A percentile compares a stretch with the other conserved stretches of the same genome.
Conservation (phyloP, 2,329 filamentous ascomycete species). For the Claviceps arundinis region DNA sequence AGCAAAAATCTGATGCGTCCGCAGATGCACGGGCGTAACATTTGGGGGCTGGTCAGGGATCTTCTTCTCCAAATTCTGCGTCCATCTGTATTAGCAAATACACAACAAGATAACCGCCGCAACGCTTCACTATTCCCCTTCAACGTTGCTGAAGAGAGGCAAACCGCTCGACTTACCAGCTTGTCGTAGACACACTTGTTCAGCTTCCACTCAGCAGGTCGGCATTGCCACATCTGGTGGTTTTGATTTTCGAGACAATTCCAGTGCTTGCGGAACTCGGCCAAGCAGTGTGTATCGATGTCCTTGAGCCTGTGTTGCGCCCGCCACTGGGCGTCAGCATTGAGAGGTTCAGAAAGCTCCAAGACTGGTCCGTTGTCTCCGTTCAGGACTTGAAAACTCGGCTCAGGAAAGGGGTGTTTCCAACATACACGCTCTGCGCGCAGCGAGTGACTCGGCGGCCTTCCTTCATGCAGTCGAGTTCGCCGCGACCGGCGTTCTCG, state of each 20-base stretch:
- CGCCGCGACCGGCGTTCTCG: constrained; percentile 78
- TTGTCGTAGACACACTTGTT: constrained; percentile 96
- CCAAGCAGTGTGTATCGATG: constrained; percentile 87
- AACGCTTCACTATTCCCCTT: too few species aligned
- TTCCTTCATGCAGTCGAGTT: constrained; percentile 92
- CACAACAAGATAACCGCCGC: too few species aligned
- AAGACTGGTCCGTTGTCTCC: background rate
- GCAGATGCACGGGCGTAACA: constrained; percentile 60
- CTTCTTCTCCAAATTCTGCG: constrained; percentile 65
- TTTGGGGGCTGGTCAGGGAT: constrained; percentile 61
- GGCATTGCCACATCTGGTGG: constrained; percentile 94
- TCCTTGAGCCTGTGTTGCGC: constrained; percentile 59
- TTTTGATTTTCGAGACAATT: constrained; percentile 94
- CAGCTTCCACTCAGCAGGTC: constrained; percentile 72
- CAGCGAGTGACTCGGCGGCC: constrained; percentile 93
- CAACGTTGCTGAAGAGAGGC: background rate
- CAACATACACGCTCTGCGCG: constrained; percentile 82
- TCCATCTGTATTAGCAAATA: background rate
- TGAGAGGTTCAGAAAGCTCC: background rate
- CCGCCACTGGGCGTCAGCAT: constrained; percentile 3
- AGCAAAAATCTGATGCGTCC: constrained; percentile 49
- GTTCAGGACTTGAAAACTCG: background rate
- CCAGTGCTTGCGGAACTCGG: constrained; percentile 89
- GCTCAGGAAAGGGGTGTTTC: background rate
- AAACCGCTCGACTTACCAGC: constrained; percentile 48